Conservation (phyloP, 1,139 yeast species). For the Magnusiomyces ingens region DNA sequence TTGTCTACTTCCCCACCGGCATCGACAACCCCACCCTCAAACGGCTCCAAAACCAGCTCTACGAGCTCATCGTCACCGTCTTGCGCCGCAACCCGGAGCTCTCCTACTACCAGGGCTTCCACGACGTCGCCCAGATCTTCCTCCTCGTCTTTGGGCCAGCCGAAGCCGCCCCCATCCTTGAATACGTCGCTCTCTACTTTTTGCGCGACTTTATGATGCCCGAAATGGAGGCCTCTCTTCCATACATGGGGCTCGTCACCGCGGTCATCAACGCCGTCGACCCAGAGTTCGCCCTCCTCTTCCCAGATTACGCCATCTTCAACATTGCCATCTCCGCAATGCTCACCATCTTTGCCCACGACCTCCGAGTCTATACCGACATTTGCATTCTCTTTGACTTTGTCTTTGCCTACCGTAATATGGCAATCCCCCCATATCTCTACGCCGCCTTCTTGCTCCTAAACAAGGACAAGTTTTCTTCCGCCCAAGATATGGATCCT, state of each 20-base stretch:
- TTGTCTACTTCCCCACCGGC: slow-evolving; percentile 31
- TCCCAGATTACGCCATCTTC: slow-evolving; percentile 45
- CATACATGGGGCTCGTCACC: slow-evolving; percentile 61
- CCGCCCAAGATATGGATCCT: slow-evolving; percentile 24
- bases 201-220: slow-evolving; percentile 83
- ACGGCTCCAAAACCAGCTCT: slow-evolving; percentile 29
- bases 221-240: slow-evolving; percentile 56
- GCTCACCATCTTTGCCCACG: slow-evolving; percentile 75
- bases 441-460: slow-evolving; percentile 48
- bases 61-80: slow-evolving; percentile 46
- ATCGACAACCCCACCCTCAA: slow-evolving; percentile 21
- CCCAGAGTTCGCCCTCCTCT: slow-evolving; percentile 41
- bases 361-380: slow-evolving; percentile 45
- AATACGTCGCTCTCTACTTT: slow-evolving; percentile 52
- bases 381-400: slow-evolving; percentile 58
- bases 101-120: slow-evolving; percentile 87
- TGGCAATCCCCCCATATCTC: slow-evolving; percentile 44
- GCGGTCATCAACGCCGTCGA: slow-evolving; percentile 49
- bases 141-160: slow-evolving; percentile 45
- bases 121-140: slow-evolving; percentile 74
- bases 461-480: slow-evolving; percentile 35
- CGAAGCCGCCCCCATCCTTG: slow-evolving; percentile 40
- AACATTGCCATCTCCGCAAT: slow-evolving; percentile 69
- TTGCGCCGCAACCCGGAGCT: slow-evolving; percentile 56
- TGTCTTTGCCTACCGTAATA: slow-evolving; percentile 44